Evolutionary conservation across 164 flowering plant genomes (phyloP), one percentile per base, ranked within the genome.

Genomic region (Magnolia sinica): DNA sequence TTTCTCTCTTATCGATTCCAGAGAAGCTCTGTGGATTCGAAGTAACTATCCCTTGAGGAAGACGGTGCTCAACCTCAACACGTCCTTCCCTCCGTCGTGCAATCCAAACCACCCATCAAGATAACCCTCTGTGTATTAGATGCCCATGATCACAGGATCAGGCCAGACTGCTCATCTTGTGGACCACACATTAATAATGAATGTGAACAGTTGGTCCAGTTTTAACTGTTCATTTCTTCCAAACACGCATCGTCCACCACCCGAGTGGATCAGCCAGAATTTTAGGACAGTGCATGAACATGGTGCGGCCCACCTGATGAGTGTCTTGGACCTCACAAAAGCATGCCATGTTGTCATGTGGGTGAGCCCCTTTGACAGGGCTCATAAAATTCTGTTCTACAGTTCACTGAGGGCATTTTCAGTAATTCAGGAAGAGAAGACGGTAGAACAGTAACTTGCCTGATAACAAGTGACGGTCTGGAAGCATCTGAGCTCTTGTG

Each of bases 391-490:
- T 55, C 61, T 4, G 61, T 55, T 16, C 45, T 37, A 55, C 11
- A 55, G 61, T 55, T 11, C 61, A 11, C 61, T 55, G 61, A 16
- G 13, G 61, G 18, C 13, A 11, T 55, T 55, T 11, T 55, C 19
- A 55, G 61, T 55, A 64, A 64, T 64, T 64, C 24, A n/a, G 68
- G 24, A 66, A 49, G 52, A 14, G 68, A 22, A 59, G 66, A 61
- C 1, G 14, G 52, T 69, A 64, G 24, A 58, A 13, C 24, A 31
- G 7, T 29, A 49, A 74, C 55, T 74, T 64, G 37, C 78, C 92
- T 94, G 98, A 76, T 64, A 87, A 75, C 98, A 94, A 70, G 98
- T 94, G 49, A 94, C 90, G 5, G 95, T 81, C 83, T 91, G 92
- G 76, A 94, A 94, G 78, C 97, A 94, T 0, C 90, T 80, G 1